A percentile compares a stretch with the other conserved stretches of the same genome.
These are phyloP conservation scores for Coemansia sp. DNA, from an alignment of 371 early-diverging fungal species.

Conservation along the genomic window DNA sequence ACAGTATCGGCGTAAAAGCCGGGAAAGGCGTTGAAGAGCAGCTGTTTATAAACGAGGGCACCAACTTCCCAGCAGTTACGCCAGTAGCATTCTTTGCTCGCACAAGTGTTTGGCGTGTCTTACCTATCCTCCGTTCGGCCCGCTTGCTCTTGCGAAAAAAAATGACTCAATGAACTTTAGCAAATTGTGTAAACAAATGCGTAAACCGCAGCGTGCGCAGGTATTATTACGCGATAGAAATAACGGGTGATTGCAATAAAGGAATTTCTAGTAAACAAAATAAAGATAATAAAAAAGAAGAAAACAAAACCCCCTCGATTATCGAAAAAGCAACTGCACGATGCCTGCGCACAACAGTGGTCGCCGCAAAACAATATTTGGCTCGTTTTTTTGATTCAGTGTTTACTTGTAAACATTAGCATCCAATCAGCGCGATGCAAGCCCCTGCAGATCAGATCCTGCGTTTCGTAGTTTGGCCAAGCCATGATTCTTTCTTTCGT, in stretches of 20 bases:
- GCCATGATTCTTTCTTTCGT: neutral
- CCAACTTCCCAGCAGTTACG: constrained; percentile 9
- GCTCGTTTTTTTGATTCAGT: constrained; percentile 3
- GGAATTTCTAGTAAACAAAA: neutral
- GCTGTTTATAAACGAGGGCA: neutral
- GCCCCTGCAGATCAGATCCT: constrained; percentile 3
- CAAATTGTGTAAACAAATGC: constrained; percentile 4
- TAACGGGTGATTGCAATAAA: constrained; percentile 10
- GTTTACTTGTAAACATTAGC: constrained; percentile 19
- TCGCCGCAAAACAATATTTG: constrained; percentile 9
- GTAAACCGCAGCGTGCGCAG: neutral
- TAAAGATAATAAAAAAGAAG: constrained; percentile 3
- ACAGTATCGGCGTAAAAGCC: neutral
- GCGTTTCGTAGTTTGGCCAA: neutral
- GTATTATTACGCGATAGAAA: constrained; percentile 7
- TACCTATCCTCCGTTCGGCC: neutral
- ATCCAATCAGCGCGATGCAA: constrained; percentile 24
- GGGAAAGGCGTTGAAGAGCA: neutral
- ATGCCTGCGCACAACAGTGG: neutral
- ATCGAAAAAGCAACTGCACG: constrained; percentile 5
- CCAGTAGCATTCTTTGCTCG: constrained; percentile 5
- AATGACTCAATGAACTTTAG: neutral
- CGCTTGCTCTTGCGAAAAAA: neutral
- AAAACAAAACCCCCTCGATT: neutral
- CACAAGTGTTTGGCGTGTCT: neutral